These are phyloP conservation scores for Umbelopsis vinacea DNA, from an alignment of 192 early-diverging fungal genomes.

Conservation along the genomic window DNA sequence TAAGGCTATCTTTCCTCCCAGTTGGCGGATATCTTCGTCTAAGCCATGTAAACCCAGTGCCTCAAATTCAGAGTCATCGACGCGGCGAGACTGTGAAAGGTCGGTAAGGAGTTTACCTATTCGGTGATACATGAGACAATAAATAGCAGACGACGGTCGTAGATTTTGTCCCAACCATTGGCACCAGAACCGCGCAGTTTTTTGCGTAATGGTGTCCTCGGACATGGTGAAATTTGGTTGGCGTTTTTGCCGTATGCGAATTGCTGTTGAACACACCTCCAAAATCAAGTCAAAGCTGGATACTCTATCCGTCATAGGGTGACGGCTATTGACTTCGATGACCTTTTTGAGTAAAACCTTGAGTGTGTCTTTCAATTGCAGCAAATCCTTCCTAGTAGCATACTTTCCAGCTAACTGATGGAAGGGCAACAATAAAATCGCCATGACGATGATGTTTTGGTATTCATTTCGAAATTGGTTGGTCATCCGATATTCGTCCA, in stretches of 20 bases:
- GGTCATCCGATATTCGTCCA: constrained; percentile 45
- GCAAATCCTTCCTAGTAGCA: constrained; percentile 40
- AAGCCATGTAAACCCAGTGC: constrained; percentile 15
- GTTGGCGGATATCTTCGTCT: constrained; percentile 14
- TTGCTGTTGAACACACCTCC: constrained; percentile 21
- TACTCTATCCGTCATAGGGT: background rate
- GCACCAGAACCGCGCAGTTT: constrained; percentile 23
- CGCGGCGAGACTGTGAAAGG: background rate
- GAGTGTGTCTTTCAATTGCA: constrained; percentile 44
- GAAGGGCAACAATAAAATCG: constrained; percentile 45
- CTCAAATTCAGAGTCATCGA: background rate
- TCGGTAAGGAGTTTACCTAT: constrained; percentile 4
- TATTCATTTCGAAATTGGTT: constrained; percentile 49
- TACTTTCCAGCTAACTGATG: constrained; percentile 43
- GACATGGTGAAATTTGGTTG: background rate
- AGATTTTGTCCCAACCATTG: constrained; percentile 26
- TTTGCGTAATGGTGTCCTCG: background rate
- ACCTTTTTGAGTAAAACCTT: constrained; percentile 40
- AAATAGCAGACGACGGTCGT: constrained; percentile 14
- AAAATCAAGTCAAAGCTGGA: constrained; percentile 24
- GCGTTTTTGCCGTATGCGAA: background rate
- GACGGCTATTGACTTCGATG: background rate
- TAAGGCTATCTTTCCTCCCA: constrained; percentile 27
- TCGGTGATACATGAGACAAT: constrained; percentile 31
- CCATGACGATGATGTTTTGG: constrained; percentile 46